Conservation (phyloP, 345 rosid species). For the Brassica juncea region DNA sequence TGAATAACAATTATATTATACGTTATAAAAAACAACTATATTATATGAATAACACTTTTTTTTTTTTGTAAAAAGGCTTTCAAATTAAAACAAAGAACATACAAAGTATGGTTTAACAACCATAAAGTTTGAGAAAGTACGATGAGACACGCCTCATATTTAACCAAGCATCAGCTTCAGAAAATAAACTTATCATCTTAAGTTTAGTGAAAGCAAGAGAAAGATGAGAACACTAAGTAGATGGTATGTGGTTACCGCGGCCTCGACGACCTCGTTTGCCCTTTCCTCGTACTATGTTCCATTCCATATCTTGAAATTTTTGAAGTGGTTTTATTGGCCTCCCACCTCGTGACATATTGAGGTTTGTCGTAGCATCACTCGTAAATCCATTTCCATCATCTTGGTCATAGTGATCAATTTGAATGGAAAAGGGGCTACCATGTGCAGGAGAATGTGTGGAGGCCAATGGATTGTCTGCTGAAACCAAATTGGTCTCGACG, state of each 20-base stretch:
- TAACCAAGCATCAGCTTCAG: neutral
- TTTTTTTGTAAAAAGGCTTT: too few species aligned
- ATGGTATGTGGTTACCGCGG: neutral
- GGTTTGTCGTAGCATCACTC: neutral
- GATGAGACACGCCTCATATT: neutral
- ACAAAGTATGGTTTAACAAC: too few species aligned
- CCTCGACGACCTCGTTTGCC: neutral
- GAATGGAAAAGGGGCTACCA: neutral
- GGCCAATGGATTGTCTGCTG: neutral
- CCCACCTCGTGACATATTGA: neutral
- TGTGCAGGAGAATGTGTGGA: neutral
- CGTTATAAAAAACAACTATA: too few species aligned
- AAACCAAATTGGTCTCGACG: neutral
- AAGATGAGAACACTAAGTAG: neutral
- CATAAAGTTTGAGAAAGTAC: neutral
- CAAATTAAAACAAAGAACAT: too few species aligned
- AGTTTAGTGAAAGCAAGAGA: neutral
- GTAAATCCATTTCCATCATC: neutral
- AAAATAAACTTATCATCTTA: neutral
- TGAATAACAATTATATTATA: too few species aligned
- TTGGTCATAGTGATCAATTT: neutral
- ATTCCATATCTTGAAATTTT: neutral
- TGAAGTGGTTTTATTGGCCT: neutral
- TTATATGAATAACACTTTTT: too few species aligned
- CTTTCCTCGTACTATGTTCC: neutral